Conservation (phyloP, 345 rosid species). For the Dovyalis caffra region DNA sequence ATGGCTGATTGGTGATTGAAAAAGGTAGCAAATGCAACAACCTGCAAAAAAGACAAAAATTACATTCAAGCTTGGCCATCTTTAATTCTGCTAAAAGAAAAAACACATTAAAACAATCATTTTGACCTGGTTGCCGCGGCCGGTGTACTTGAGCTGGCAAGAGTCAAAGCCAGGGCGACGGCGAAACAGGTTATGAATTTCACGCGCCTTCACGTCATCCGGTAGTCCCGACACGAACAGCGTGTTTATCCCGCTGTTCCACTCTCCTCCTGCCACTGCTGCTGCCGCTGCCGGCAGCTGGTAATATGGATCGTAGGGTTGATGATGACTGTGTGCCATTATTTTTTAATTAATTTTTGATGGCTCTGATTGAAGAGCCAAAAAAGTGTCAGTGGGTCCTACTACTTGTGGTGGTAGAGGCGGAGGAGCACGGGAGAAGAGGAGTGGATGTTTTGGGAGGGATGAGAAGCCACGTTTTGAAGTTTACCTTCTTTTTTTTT, state of each 20-base stretch:
- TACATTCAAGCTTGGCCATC: not conserved
- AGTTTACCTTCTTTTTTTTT: no score
- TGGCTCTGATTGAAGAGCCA: no score
- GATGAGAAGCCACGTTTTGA: no score
- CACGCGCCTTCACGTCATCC: conserved; percentile 83
- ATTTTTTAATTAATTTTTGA: no score
- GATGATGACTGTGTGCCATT: conserved; percentile 49
- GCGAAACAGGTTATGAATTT: conserved; percentile 88
- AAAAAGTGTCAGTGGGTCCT: no score
- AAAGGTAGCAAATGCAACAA: conserved; percentile 89
- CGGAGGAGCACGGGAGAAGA: no score
- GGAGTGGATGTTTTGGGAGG: no score
- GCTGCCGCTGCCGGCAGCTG: conserved; percentile 18
- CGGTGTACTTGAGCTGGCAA: conserved; percentile 92
- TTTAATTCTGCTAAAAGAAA: no score
- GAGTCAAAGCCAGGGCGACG: conserved; percentile 70
- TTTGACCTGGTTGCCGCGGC: conserved; percentile 94
- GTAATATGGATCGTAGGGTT: conserved; percentile 60
- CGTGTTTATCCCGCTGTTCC: conserved; percentile 53
- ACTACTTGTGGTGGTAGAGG: no score
- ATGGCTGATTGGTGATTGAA: conserved; percentile 67
- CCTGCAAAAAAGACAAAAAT: conserved; percentile 43
- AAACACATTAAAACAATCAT: no score
- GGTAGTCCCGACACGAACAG: conserved; percentile 88
- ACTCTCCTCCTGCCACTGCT: conserved; percentile 15